These are phyloP conservation scores for Agaricus subrufescens DNA, from an alignment of 768 basidiomycete species.

Conservation along the genomic window DNA sequence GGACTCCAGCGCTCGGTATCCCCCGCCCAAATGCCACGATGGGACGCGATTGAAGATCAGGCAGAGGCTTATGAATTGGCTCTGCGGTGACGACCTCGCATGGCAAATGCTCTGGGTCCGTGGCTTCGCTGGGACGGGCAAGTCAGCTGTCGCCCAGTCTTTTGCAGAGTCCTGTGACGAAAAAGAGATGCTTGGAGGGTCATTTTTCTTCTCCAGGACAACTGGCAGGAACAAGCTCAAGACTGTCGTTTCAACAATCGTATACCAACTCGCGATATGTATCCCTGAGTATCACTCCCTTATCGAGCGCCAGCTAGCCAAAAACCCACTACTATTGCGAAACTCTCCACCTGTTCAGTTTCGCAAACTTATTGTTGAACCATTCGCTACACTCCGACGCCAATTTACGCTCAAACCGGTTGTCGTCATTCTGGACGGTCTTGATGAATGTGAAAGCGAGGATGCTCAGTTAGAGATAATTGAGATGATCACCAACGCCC, in stretches of 20 bases:
- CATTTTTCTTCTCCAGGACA: constrained; percentile 4
- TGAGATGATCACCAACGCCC: not conserved
- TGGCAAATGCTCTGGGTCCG: constrained; percentile 7
- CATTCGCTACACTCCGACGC: not conserved
- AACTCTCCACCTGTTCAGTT: not conserved
- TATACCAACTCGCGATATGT: not conserved
- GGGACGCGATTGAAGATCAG: not conserved
- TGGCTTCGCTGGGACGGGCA: constrained; percentile 9
- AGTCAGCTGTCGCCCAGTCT: constrained; percentile 7
- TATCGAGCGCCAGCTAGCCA: not conserved
- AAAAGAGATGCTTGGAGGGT: not conserved
- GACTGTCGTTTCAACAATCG: constrained; percentile 2
- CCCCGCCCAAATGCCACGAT: not conserved
- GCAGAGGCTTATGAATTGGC: not conserved
- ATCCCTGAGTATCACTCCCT: not conserved
- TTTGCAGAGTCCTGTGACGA: not conserved
- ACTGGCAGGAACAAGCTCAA: not conserved
- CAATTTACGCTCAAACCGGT: not conserved
- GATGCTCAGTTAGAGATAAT: not conserved
- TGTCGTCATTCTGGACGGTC: not conserved
- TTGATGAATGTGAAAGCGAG: constrained; percentile 6
- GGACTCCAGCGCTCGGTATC: not conserved
- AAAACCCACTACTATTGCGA: not conserved
- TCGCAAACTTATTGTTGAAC: constrained; percentile 1
- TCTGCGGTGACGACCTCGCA: not conserved